Evolutionary conservation across 345 rosid species (phyloP).

Genomic region (Acer yangbiense): DNA sequence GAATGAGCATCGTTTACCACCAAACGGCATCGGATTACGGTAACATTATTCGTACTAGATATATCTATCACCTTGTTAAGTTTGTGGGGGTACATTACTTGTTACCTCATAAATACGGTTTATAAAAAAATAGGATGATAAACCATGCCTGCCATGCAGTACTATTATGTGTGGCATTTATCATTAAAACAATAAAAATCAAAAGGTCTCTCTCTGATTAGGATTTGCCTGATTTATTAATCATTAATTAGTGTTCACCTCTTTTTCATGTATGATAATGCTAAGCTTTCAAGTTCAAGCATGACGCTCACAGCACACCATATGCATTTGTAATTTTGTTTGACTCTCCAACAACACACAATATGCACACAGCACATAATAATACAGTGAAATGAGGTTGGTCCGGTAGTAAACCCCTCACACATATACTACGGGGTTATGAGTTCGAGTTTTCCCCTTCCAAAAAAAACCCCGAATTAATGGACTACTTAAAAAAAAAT

Average conservation of each 20-base stretch:
- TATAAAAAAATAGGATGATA: background rate
- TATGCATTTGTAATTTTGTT: background rate
- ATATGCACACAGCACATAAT: too few species aligned
- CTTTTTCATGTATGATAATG: background rate
- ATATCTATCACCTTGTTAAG: background rate
- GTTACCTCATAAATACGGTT: background rate
- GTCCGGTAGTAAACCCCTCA: too few species aligned
- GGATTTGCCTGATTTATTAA: background rate
- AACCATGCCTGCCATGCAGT: background rate
- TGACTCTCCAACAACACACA: background rate
- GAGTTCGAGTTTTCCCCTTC: too few species aligned
- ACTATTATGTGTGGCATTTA: background rate
- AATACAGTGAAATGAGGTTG: too few species aligned
- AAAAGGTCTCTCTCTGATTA: background rate
- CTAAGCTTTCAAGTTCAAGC: background rate
- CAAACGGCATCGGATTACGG: too few species aligned
- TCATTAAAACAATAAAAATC: too few species aligned
- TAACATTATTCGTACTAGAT: too few species aligned
- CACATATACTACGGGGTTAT: too few species aligned
- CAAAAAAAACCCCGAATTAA: too few species aligned
- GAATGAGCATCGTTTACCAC: too few species aligned
- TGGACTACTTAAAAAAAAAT: too few species aligned
- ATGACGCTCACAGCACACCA: background rate
- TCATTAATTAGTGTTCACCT: background rate
- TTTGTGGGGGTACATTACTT: background rate